Percentiles rank a stretch among this genome's conserved stretches.
These are phyloP conservation scores for Mycena pura DNA, from an alignment of 768 basidiomycete species.

Conservation along the genomic window DNA sequence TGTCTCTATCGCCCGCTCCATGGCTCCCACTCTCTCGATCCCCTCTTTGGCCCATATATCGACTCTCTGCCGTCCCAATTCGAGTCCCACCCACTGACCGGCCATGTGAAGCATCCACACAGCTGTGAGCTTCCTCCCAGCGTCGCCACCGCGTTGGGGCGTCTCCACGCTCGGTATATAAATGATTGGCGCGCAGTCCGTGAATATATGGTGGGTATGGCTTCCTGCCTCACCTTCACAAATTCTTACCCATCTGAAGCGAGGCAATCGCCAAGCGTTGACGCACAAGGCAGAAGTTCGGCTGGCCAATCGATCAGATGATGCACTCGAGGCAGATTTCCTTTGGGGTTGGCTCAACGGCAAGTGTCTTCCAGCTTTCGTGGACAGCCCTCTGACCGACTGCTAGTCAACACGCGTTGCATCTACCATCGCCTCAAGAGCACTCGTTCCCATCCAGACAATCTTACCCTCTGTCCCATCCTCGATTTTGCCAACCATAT, in stretches of 20 bases:
- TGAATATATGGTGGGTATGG: slow-evolving; percentile 57
- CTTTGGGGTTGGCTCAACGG: slow-evolving; percentile 95
- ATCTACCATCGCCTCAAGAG: slow-evolving; percentile 71
- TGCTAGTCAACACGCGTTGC: slow-evolving; percentile 89
- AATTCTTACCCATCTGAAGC: slow-evolving; percentile 20
- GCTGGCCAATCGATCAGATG: slow-evolving; percentile 11
- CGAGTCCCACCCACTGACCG: slow-evolving; percentile 77
- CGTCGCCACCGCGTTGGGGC: slow-evolving; percentile 47
- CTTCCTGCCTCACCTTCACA: not conserved
- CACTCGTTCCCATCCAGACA: slow-evolving; percentile 63
- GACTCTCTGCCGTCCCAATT: slow-evolving; percentile 78
- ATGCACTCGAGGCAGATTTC: slow-evolving; percentile 52
- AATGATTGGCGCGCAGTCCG: slow-evolving; percentile 64
- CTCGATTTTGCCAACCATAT: slow-evolving; percentile 92
- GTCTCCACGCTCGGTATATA: slow-evolving; percentile 55
- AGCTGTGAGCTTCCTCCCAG: slow-evolving; percentile 52
- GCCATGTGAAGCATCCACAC: slow-evolving; percentile 48
- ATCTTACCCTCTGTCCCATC: slow-evolving; percentile 87
- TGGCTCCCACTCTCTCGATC: slow-evolving; percentile 54
- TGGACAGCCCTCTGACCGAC: slow-evolving; percentile 19
- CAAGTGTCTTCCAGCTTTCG: slow-evolving; percentile 35
- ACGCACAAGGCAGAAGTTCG: slow-evolving; percentile 9
- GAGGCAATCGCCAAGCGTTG: slow-evolving; percentile 19
- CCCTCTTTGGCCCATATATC: slow-evolving; percentile 77
- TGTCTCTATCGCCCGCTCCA: slow-evolving; percentile 63